Conservation (phyloP, 140 eudicot species). For the Anethum foeniculum region DNA sequence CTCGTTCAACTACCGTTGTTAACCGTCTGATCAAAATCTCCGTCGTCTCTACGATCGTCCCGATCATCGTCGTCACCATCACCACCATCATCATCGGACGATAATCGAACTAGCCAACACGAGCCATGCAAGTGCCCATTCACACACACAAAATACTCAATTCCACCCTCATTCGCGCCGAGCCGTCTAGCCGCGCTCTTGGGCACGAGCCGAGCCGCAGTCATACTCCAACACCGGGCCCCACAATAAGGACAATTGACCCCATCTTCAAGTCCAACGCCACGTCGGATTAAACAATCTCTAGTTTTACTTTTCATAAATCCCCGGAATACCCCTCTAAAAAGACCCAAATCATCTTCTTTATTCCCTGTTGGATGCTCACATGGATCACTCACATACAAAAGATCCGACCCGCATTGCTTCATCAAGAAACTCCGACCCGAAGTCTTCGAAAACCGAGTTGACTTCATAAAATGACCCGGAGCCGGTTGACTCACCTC, state of each 20-base stretch:
- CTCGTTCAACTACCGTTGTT: neutral
- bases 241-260: conserved; percentile 75
- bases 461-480: conserved; percentile 53
- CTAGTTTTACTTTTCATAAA: conserved; percentile 57
- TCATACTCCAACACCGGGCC: conserved; percentile 81
- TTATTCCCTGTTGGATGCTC: conserved; percentile 39
- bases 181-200: conserved; percentile 59
- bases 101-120: conserved; percentile 65
- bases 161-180: conserved; percentile 53
- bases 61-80: conserved; percentile 7
- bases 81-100: conserved; percentile 28
- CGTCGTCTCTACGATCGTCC: conserved; percentile 2
- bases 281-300: conserved; percentile 41
- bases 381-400: conserved; percentile 85
- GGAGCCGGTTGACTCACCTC: conserved; percentile 21
- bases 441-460: conserved; percentile 87
- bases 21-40: neutral
- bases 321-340: conserved; percentile 72
- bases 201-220: conserved; percentile 53
- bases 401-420: conserved; percentile 52
- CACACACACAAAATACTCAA: conserved; percentile 76
- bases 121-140: conserved; percentile 77
- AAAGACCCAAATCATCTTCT: conserved; percentile 63
- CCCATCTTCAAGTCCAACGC: conserved; percentile 42
- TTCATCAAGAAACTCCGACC: conserved; percentile 62